phyloP scores from a whole-genome alignment of 176 grass and related monocot genomes.

The Ananas comosus region DNA sequence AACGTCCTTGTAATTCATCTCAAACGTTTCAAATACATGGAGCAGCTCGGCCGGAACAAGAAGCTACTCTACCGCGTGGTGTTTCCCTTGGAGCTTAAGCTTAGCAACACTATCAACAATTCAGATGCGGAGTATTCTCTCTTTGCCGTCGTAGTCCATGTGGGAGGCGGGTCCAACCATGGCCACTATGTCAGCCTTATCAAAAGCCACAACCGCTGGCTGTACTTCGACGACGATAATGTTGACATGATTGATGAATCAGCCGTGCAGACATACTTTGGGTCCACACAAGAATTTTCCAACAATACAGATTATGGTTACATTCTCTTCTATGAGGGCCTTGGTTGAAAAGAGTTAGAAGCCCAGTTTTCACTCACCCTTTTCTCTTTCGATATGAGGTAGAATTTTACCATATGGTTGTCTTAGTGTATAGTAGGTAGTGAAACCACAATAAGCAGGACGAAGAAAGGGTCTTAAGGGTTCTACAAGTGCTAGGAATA shows the following conservation, averaged over 20 bases:
- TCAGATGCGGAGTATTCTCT: constrained; percentile 87
- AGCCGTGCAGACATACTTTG: constrained; percentile 79
- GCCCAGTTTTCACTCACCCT: neutral
- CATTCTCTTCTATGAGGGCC: constrained; percentile 91
- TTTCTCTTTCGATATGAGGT: neutral
- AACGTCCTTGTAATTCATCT: constrained; percentile 96
- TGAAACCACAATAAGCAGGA: neutral
- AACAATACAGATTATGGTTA: constrained; percentile 92
- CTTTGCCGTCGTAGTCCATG: constrained; percentile 88
- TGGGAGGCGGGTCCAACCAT: constrained; percentile 85
- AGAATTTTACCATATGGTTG: neutral
- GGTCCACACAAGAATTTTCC: constrained; percentile 75
- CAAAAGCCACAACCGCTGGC: constrained; percentile 92
- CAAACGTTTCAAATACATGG: constrained; percentile 95
- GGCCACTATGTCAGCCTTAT: constrained; percentile 95
- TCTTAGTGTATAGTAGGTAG: constrained; percentile 2
- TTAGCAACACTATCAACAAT: constrained; percentile 65
- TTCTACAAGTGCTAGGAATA: too few species aligned
- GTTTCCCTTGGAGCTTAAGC: constrained; percentile 95
- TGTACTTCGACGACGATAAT: constrained; percentile 92
- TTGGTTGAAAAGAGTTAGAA: constrained; percentile 37
- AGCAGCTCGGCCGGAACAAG: constrained; percentile 89
- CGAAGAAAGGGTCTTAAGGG: too few species aligned
- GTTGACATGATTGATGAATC: constrained; percentile 92
- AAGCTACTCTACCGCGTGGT: constrained; percentile 84